Evolutionary conservation across 2,329 filamentous ascomycete genomes (phyloP).

Genomic region (Diaporthe sp.): DNA sequence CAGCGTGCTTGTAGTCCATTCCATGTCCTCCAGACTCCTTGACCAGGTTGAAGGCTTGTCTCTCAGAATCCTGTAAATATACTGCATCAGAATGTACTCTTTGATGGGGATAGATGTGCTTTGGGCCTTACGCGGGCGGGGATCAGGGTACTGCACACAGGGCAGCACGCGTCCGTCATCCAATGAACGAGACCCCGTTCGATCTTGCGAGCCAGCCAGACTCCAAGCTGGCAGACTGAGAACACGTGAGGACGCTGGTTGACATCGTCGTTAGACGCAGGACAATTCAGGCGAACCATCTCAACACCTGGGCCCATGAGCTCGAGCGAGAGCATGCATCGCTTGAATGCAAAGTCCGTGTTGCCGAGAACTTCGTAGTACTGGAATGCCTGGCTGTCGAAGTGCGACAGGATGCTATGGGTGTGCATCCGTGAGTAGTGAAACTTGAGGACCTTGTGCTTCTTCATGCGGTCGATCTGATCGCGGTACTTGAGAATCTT

Average conservation of each 20-base stretch:
- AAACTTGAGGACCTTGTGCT: neutral
- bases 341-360: neutral
- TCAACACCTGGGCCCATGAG: neutral
- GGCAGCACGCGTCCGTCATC: neutral
- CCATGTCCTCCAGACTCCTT: neutral
- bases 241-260: neutral
- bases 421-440: neutral
- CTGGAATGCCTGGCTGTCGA: neutral
- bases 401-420: neutral
- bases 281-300: neutral
- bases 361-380: neutral
- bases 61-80: neutral
- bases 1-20: neutral
- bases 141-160: neutral
- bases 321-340: neutral
- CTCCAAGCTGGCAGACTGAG: neutral
- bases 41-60: neutral
- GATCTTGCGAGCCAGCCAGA: neutral
- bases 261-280: neutral
- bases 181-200: neutral
- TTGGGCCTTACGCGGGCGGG: neutral
- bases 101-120: neutral
- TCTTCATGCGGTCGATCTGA: neutral
- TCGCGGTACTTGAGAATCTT: neutral
- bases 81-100: neutral